Conservation (phyloP, 2,329 filamentous ascomycete genomes). For the Botrytis hyacinthi region DNA sequence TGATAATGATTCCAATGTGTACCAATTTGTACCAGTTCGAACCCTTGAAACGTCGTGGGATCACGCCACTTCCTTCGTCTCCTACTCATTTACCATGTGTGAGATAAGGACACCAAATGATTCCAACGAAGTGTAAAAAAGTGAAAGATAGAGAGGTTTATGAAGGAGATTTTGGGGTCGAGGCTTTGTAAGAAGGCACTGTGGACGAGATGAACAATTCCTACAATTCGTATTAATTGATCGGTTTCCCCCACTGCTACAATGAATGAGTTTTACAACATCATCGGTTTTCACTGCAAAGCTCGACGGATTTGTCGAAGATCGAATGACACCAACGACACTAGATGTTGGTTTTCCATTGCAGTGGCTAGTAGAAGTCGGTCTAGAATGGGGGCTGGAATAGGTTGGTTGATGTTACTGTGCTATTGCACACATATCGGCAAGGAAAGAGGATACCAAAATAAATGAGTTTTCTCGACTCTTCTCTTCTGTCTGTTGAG, state of each 20-base stretch:
- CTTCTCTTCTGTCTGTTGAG: not conserved
- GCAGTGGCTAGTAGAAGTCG: not conserved
- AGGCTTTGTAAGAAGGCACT: not conserved
- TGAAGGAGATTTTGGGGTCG: not conserved
- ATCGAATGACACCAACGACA: not conserved
- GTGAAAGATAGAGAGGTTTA: not conserved
- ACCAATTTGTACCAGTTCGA: not conserved
- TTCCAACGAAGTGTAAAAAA: not conserved
- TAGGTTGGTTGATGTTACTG: not conserved
- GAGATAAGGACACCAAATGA: not conserved
- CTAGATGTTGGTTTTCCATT: not conserved
- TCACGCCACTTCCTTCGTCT: slow-evolving; percentile 20
- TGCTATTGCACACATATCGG: not conserved
- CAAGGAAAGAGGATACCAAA: not conserved
- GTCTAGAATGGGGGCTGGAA: slow-evolving; percentile 5
- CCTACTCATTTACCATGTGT: slow-evolving; percentile 12
- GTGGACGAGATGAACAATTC: not conserved
- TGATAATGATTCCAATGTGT: not conserved
- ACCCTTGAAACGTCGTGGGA: slow-evolving; percentile 19
- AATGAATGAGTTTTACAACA: not conserved
- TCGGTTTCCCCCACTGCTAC: not conserved
- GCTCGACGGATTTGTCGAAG: not conserved
- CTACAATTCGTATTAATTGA: not conserved
- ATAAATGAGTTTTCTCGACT: not conserved
- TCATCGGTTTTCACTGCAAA: not conserved